These are phyloP conservation scores for Nicotiana knightiana DNA, from an alignment of 257 asterid species.

Conservation along the genomic window DNA sequence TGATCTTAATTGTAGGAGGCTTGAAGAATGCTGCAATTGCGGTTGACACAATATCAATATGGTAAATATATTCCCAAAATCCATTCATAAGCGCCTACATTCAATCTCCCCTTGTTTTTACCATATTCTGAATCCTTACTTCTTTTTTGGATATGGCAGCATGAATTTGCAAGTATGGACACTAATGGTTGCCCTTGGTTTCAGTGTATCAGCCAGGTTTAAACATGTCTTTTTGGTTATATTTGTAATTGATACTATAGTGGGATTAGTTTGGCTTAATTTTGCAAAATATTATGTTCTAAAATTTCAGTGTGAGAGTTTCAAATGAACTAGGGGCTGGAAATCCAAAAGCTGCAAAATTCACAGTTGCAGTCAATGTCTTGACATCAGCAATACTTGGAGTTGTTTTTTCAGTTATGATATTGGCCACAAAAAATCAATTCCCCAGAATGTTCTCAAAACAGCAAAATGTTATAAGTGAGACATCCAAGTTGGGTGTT, in stretches of 20 bases:
- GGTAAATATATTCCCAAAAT: slow-evolving; percentile 21
- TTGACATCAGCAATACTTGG: slow-evolving; percentile 27
- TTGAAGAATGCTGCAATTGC: slow-evolving; percentile 36
- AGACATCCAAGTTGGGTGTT: slow-evolving; percentile 23
- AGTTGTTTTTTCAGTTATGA: slow-evolving; percentile 13
- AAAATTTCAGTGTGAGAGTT: slow-evolving; percentile 30
- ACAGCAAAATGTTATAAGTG: slow-evolving; percentile 12
- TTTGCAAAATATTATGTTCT: neutral
- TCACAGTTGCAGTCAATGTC: slow-evolving; percentile 21
- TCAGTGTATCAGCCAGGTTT: slow-evolving; percentile 33
- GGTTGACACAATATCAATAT: slow-evolving; percentile 38
- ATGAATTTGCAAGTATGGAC: slow-evolving; percentile 32
- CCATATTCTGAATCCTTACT: neutral
- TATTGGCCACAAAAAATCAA: slow-evolving; percentile 15
- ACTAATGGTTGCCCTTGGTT: slow-evolving; percentile 32
- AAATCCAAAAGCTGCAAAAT: slow-evolving; percentile 26
- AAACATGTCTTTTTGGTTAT: neutral
- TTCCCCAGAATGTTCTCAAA: slow-evolving; percentile 25
- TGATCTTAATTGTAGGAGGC: slow-evolving; percentile 41
- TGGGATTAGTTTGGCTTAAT: neutral
- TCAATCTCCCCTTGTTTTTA: neutral
- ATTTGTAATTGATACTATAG: neutral
- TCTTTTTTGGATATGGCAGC: slow-evolving; percentile 14
- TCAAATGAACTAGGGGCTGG: slow-evolving; percentile 40
- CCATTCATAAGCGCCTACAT: neutral